Evolutionary conservation across 441 rosid genomes (phyloP).

Genomic region (Erysimum cheiri): DNA sequence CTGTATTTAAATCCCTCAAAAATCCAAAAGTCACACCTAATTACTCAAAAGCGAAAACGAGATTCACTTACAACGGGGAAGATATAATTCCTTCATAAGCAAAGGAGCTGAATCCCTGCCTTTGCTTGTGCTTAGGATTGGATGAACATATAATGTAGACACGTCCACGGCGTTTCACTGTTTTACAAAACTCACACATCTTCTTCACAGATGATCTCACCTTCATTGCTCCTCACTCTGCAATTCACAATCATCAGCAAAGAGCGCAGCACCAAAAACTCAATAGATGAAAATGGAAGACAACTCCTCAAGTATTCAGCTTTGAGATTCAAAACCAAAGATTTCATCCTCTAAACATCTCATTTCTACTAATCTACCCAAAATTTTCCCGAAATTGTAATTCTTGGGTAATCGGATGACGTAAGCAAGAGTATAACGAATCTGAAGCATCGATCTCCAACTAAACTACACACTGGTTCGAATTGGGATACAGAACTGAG

Average conservation of each 20-base stretch:
- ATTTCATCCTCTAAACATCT: neutral
- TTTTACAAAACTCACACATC: constrained; percentile 92
- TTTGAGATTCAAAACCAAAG: constrained; percentile 10
- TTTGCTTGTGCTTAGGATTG: constrained; percentile 95
- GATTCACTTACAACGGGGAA: constrained; percentile 51
- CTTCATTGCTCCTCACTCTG: constrained; percentile 70
- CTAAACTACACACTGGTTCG: neutral
- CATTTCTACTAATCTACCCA: constrained; percentile 13
- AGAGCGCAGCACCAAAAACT: neutral
- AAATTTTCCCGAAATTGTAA: neutral
- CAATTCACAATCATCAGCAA: constrained; percentile 13
- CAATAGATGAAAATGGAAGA: neutral
- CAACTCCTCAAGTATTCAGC: neutral
- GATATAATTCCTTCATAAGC: constrained; percentile 53
- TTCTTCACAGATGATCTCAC: constrained; percentile 95
- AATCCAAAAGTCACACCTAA: neutral
- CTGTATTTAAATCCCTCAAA: neutral
- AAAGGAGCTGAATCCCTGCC: constrained; percentile 70
- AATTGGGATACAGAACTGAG: neutral
- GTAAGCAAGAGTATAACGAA: constrained; percentile 6
- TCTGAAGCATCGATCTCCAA: constrained; percentile 15
- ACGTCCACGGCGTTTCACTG: constrained; percentile 89
- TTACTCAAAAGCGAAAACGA: neutral
- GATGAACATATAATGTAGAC: constrained; percentile 75
- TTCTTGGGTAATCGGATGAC: neutral